These are phyloP conservation scores for Shiraia sp. DNA, from an alignment of 2,329 filamentous ascomycete species.

Conservation along the genomic window DNA sequence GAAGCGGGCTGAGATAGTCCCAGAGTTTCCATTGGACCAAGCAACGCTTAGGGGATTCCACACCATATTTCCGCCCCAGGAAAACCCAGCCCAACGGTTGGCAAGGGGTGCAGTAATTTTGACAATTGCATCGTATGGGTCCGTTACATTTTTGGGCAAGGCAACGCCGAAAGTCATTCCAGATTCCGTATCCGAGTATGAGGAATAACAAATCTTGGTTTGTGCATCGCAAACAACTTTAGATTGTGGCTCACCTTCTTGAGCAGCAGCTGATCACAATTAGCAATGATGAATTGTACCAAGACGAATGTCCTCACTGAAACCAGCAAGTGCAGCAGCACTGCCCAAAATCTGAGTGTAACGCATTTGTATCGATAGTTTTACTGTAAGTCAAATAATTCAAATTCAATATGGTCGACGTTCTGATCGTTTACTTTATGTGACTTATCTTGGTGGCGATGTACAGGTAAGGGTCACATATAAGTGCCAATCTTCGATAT, in stretches of 20 bases:
- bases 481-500: constrained; percentile 22
- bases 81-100: constrained; percentile 35
- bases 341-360: constrained; percentile 30
- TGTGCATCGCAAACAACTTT: constrained; percentile 34
- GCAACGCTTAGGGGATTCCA: constrained; percentile 39
- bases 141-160: constrained; percentile 31
- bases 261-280: constrained; percentile 27
- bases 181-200: constrained; percentile 31
- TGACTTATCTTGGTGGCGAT: constrained; percentile 13
- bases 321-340: constrained; percentile 31
- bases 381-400: constrained; percentile 6
- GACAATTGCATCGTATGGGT: constrained; percentile 39
- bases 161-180: constrained; percentile 38
- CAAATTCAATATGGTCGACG: constrained; percentile 7
- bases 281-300: constrained; percentile 4
- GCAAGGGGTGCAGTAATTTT: constrained; percentile 30
- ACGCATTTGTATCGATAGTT: constrained; percentile 26
- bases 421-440: constrained; percentile 22
- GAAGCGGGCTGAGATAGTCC: constrained; percentile 34
- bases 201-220: constrained; percentile 38
- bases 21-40: constrained; percentile 34
- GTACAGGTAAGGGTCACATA: constrained; percentile 11
- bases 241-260: constrained; percentile 34
- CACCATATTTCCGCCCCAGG: constrained; percentile 40
- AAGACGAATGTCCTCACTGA: constrained; percentile 18